These are phyloP conservation scores for Metarhizium humberi DNA, from an alignment of 2,329 filamentous ascomycete genomes.

Conservation along the genomic window DNA sequence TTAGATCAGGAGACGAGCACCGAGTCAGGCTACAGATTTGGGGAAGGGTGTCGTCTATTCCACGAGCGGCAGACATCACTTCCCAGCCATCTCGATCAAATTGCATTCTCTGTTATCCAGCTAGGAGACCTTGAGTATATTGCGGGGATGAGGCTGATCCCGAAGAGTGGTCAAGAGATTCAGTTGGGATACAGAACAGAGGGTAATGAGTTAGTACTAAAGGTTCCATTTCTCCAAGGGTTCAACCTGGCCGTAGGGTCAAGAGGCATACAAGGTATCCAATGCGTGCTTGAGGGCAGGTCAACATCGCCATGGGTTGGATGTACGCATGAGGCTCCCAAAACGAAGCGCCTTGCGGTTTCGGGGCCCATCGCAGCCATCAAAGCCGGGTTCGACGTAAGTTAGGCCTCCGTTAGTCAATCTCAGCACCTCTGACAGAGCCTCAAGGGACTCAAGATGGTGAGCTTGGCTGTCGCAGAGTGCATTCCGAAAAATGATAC, in stretches of 20 bases:
- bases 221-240: not conserved
- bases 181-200: not conserved
- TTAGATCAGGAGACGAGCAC: not conserved
- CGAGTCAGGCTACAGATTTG: not conserved
- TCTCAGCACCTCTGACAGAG: not conserved
- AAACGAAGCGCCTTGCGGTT: conserved; percentile 1
- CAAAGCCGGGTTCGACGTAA: too few species aligned
- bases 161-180: not conserved
- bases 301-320: not conserved
- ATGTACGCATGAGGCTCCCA: not conserved
- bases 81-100: not conserved
- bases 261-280: not conserved
- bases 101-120: not conserved
- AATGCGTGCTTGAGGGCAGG: not conserved
- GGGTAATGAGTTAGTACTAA: too few species aligned
- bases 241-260: not conserved
- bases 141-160: not conserved
- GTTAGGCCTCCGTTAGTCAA: not conserved
- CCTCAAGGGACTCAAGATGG: not conserved
- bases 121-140: not conserved
- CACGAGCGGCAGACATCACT: not conserved
- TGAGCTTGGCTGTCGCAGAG: not conserved
- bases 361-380: not conserved
- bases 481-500: not conserved
- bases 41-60: not conserved